Evolutionary conservation across 352 stramenopile species (phyloP), one percentile per base, ranked within the genome.

Genomic region (Phytopythium litorale): DNA sequence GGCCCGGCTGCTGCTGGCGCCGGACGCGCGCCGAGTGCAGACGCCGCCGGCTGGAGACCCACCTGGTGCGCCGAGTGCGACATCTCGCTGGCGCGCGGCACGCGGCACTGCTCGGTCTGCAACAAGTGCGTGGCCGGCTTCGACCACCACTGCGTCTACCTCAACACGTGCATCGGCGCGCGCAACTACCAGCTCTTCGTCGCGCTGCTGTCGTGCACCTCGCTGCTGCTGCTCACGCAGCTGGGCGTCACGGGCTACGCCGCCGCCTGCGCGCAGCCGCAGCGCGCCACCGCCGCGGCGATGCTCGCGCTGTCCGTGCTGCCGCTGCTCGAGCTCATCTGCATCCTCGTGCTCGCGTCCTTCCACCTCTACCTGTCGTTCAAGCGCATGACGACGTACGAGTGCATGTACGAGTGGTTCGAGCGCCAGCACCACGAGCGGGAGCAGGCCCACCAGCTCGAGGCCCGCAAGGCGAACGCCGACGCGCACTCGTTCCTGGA

Each of bases 121-220:
- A 87, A 97, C 71, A 98, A 98, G 73, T 98, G 95, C 76, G 82
- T 98, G 37, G 71, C 73, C 16, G 81, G 86, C 56, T 98, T 98
- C 71, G 94, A 98, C 76, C 94, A 98, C 81, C 95, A 98, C 76
- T 98, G 95, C 73, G 80, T 89, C 48, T 97, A 93, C 88, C 84
- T 98, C 57, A 98, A 98, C 70, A 98, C 92, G 45, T 98, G 95
- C 72, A 89, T 98, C 46, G 93, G 92, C 49, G 70, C 68, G 50
- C 75, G 74, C 62, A 92, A 89, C 68, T 82, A 89, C 59, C 65
- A 65, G 64, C 71, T 85, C 4, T 91, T 90, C 56, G 72, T 84
- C 9, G 76, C 65, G 18, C 65, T 91, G 46, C 60, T 93, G 32
- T 75, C 68, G 54, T 88, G 74, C 63, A 63, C 80, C 15, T 83